phyloP scores from a whole-genome alignment of 176 grass and related monocot species.

The Melocanna baccifera region DNA sequence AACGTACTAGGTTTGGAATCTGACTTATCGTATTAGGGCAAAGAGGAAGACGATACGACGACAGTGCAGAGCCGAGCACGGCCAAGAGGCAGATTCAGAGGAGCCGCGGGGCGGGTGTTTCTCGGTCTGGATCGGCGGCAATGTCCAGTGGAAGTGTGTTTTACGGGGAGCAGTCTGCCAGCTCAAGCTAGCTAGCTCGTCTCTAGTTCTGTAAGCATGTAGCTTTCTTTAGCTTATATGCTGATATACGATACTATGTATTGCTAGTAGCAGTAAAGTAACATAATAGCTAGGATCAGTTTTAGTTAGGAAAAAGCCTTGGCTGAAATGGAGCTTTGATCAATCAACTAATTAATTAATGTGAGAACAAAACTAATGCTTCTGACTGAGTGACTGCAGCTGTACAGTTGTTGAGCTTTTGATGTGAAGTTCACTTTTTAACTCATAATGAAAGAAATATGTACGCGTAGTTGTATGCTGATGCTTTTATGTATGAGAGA shows the following conservation, averaged over 20 bases:
- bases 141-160: constrained; percentile 77
- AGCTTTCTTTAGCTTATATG: neutral
- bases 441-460: neutral
- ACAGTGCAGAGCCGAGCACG: constrained; percentile 55
- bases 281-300: neutral
- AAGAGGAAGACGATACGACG: constrained; percentile 72
- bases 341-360: neutral
- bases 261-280: neutral
- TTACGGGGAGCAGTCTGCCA: constrained; percentile 77
- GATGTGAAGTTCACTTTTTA: neutral
- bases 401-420: neutral
- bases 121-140: constrained; percentile 75
- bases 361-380: neutral
- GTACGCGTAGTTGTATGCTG: neutral
- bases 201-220: neutral
- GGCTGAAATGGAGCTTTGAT: constrained; percentile 23
- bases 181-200: constrained; percentile 52
- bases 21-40: constrained; percentile 45
- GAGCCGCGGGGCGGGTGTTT: constrained; percentile 43
- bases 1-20: too few species aligned
- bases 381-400: neutral
- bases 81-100: constrained; percentile 78
- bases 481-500: neutral
- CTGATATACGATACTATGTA: neutral
- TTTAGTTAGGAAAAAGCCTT: constrained; percentile 9